Evolutionary conservation across 2,329 filamentous ascomycete genomes (phyloP).

Genomic region (Emergomyces orientalis): DNA sequence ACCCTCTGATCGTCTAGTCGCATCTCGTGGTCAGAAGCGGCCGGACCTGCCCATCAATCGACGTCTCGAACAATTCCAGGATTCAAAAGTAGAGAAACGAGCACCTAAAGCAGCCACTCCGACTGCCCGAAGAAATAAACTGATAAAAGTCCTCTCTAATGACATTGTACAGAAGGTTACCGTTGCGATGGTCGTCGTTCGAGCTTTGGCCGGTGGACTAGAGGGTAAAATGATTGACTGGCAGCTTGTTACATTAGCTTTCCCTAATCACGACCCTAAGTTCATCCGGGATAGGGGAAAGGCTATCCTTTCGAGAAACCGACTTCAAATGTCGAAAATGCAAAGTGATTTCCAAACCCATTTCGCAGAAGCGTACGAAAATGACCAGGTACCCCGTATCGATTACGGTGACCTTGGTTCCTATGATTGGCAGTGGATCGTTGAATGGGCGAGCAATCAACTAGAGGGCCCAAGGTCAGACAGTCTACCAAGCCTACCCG

Average conservation of each 20-base stretch:
- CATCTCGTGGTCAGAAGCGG: neutral
- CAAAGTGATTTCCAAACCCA: conserved; percentile 39
- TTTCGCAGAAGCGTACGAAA: conserved; percentile 39
- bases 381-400: conserved; percentile 35
- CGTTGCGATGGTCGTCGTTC: conserved; percentile 37
- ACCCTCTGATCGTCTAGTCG: neutral
- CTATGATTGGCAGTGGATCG: conserved; percentile 40
- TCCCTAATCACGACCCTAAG: conserved; percentile 32
- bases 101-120: neutral
- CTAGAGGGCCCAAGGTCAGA: conserved; percentile 31
- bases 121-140: neutral
- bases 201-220: conserved; percentile 37
- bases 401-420: conserved; percentile 35
- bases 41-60: conserved; percentile 3
- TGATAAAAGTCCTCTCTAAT: conserved; percentile 20
- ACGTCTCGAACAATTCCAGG: conserved; percentile 11
- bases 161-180: conserved; percentile 29
- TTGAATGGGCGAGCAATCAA: conserved; percentile 38
- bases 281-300: conserved; percentile 33
- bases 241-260: conserved; percentile 34
- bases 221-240: conserved; percentile 38
- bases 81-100: conserved; percentile 6
- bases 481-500: conserved; percentile 35
- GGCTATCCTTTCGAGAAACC: conserved; percentile 28
- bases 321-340: conserved; percentile 35